Evolutionary conservation across 1,139 yeast species (phyloP).

Genomic region (Pichia sp.): DNA sequence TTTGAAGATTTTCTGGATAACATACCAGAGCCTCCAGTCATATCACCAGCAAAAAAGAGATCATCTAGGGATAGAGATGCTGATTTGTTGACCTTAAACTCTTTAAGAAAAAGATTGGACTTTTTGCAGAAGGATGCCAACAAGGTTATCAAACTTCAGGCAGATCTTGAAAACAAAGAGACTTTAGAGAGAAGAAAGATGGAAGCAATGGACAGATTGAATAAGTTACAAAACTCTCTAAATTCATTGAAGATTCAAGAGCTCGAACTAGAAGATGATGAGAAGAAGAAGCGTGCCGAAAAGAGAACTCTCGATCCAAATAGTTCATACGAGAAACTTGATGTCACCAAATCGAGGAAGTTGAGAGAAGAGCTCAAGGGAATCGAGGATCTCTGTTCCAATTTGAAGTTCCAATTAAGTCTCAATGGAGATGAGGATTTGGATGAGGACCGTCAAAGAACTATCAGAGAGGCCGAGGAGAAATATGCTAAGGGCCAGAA

Average conservation of each 20-base stretch:
- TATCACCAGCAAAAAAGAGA: conserved; percentile 3
- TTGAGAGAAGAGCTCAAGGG: conserved; percentile 18
- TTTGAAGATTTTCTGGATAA: conserved; percentile 39
- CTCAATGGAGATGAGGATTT: conserved; percentile 16
- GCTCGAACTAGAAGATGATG: conserved; percentile 16
- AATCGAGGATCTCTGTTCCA: conserved; percentile 21
- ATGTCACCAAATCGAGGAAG: conserved; percentile 15
- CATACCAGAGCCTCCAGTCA: conserved; percentile 14
- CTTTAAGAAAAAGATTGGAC: conserved; percentile 51
- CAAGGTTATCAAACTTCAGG: conserved; percentile 61
- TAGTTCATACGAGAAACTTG: conserved; percentile 5
- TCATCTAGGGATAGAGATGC: conserved; percentile 19
- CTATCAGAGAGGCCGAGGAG: conserved; percentile 34
- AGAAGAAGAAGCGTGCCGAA: not conserved
- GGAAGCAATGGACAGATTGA: conserved; percentile 61
- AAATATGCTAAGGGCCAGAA: conserved; percentile 44
- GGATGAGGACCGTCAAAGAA: conserved; percentile 26
- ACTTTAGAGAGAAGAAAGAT: conserved; percentile 50
- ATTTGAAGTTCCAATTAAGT: conserved; percentile 21
- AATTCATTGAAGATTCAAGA: conserved; percentile 56
- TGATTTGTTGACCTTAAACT: conserved; percentile 37
- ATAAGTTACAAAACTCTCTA: conserved; percentile 55
- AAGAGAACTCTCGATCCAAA: conserved; percentile 32
- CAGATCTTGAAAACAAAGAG: conserved; percentile 42
- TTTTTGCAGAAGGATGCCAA: conserved; percentile 65